Conservation (phyloP, 2,329 filamentous ascomycete genomes). For the Orbilia ellipsospora region DNA sequence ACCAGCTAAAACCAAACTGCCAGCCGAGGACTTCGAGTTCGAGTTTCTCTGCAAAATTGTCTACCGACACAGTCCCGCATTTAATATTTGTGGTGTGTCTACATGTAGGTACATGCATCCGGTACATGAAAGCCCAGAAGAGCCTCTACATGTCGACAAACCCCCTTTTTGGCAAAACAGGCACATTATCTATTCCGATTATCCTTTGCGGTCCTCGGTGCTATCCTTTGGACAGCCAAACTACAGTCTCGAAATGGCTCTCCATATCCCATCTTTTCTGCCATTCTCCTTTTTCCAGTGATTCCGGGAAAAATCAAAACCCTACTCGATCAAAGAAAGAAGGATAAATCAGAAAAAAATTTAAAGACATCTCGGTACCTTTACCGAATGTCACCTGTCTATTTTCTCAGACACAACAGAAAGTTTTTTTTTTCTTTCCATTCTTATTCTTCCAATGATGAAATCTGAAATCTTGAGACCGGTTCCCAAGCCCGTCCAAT, state of each 20-base stretch:
- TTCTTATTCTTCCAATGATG: slow-evolving; percentile 7
- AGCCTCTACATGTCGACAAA: slow-evolving; percentile 5
- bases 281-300: too few species aligned
- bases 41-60: slow-evolving; percentile 6
- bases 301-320: too few species aligned
- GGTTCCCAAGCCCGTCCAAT: slow-evolving; percentile 31
- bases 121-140: background rate
- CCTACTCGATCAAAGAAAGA: background rate
- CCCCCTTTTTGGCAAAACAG: background rate
- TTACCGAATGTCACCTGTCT: slow-evolving; percentile 17
- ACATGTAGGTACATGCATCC: background rate
- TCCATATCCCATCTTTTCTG: too few species aligned
- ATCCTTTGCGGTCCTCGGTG: background rate
- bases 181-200: background rate
- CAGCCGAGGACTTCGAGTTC: too few species aligned
- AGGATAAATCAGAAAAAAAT: slow-evolving; percentile 3
- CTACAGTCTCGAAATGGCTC: too few species aligned
- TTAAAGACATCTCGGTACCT: background rate
- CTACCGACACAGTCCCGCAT: slow-evolving; percentile 24
- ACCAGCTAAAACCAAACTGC: background rate
- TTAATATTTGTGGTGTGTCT: background rate
- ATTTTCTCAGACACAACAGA: background rate
- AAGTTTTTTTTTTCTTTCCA: too few species aligned
- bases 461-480: slow-evolving; percentile 6
- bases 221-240: background rate